Base-by-base conservation (phyloP, 495 filamentous ascomycete genomes). In the Aspergillus affinis region DNA sequence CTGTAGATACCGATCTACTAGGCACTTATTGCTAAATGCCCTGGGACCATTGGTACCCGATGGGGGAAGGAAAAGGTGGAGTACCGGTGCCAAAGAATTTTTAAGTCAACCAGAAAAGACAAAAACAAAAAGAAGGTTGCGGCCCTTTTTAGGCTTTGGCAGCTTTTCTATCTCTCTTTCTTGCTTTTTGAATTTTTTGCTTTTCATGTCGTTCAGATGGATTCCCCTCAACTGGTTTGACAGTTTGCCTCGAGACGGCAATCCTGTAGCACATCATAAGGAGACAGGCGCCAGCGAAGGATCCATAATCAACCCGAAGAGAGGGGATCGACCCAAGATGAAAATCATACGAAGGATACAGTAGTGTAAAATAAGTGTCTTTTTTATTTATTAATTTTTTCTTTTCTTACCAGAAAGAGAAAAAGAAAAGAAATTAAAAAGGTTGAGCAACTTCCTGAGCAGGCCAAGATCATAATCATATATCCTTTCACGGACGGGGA, bases 401-500 rank as follows among this genome's bases (percentile, higher is more conserved):
- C 30, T 32, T 32, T 32, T 32, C 30, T 8, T 32, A 26, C 2
- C 23, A 26, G 23, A 26, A 26, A 26, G 4, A 26, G 12, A 12
- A 41, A 15, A 4, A 41, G 15, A 15, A 15, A 15, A 18, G 23
- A 26, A 26, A 26, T 26, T 26, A 26, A 26, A 48, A 60, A 55
- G 45, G 47, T 62, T 59, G 18, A 44, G 32, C 41, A 48, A 36
- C 57, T 21, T 27, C 32, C 18, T 46, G 53, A 58, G 51, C 27
- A 51, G 54, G 48, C 57, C 54, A 63, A 57, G 60, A 55, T 57
- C 54, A 52, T 50, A 47, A 26, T 41, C 13, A 4, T 26, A 41
- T 15, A 41, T 41, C 36, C 36, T 64, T 68, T 65, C 62, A 67
- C 55, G 64, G 63, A 69, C 62, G 59, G 64, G 68, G 62, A 73